Conservation (phyloP, 306 rosid genomes). For the Cucurbita argyrosperma region DNA sequence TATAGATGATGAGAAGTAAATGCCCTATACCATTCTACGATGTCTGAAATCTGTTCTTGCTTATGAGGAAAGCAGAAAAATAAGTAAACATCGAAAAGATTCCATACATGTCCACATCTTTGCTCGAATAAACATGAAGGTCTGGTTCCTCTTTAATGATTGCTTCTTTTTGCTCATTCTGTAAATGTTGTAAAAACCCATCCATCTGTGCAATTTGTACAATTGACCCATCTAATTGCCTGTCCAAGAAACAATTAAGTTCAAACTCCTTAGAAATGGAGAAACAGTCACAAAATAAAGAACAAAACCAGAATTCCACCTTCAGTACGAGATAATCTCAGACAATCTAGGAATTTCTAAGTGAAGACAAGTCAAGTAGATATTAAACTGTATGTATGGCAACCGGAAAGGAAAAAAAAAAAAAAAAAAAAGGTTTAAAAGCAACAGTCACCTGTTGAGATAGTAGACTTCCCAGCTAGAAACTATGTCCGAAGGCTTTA, state of each 20-base stretch:
- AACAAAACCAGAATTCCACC: not conserved
- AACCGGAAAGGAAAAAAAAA: not conserved
- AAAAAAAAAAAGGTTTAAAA: not conserved
- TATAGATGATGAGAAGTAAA: not conserved
- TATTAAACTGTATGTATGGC: not conserved
- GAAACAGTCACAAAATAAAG: not conserved
- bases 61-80: not conserved
- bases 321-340: not conserved
- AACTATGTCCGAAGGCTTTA: slow-evolving; percentile 63
- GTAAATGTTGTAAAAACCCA: slow-evolving; percentile 62
- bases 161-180: slow-evolving; percentile 47
- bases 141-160: slow-evolving; percentile 42
- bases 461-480: slow-evolving; percentile 86
- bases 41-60: not conserved
- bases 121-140: slow-evolving; percentile 63
- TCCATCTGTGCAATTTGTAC: slow-evolving; percentile 65
- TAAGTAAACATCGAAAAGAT: not conserved
- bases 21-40: not conserved
- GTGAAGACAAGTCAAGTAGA: not conserved
- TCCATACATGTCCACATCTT: slow-evolving; percentile 75
- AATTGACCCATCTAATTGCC: slow-evolving; percentile 39
- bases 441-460: slow-evolving; percentile 56
- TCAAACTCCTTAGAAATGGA: not conserved
- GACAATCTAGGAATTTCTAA: not conserved
- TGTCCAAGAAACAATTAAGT: slow-evolving; percentile 11